Conservation (phyloP, 2,329 filamentous ascomycete genomes). For the Talaromyces funiculosus region DNA sequence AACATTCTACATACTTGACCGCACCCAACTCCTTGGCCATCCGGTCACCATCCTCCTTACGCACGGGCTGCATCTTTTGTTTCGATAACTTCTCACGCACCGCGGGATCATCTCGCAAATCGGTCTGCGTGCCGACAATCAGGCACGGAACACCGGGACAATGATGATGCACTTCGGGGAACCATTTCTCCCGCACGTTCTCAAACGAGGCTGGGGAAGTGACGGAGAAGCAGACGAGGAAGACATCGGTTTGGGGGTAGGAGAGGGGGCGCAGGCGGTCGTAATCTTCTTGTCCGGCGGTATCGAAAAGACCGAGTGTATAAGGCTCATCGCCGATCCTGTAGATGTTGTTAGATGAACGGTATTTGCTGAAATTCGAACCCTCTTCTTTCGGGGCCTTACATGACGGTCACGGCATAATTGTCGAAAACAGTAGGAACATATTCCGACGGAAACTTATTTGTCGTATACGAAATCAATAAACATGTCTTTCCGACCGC, state of each 20-base stretch:
- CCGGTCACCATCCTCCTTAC: slow-evolving; percentile 84
- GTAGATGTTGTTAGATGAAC: not conserved
- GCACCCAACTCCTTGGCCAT: slow-evolving; percentile 98
- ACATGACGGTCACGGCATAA: slow-evolving; percentile 99
- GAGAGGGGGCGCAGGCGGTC: slow-evolving; percentile 93
- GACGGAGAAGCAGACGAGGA: slow-evolving; percentile 97
- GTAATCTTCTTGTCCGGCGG: slow-evolving; percentile 98
- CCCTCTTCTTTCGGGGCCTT: slow-evolving; percentile 43
- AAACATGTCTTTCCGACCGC: slow-evolving; percentile 98
- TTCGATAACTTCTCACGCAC: slow-evolving; percentile 88
- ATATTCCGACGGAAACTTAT: slow-evolving; percentile 99
- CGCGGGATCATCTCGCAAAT: slow-evolving; percentile 81
- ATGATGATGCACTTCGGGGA: slow-evolving; percentile 97
- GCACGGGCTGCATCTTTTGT: slow-evolving; percentile 92
- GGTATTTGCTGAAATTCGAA: not conserved
- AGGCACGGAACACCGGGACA: slow-evolving; percentile 96
- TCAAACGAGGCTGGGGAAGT: slow-evolving; percentile 97
- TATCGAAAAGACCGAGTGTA: slow-evolving; percentile 95
- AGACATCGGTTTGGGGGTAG: slow-evolving; percentile 97
- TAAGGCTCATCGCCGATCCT: slow-evolving; percentile 99
- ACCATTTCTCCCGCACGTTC: slow-evolving; percentile 99
- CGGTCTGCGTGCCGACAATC: slow-evolving; percentile 95
- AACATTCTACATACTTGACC: slow-evolving; percentile 98
- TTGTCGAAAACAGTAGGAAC: slow-evolving; percentile 99
- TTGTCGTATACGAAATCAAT: slow-evolving; percentile 98